Evolutionary conservation across 2,329 filamentous ascomycete genomes (phyloP), one percentile per base, ranked within the genome.

Genomic region (Parafenestella ontariensis): DNA sequence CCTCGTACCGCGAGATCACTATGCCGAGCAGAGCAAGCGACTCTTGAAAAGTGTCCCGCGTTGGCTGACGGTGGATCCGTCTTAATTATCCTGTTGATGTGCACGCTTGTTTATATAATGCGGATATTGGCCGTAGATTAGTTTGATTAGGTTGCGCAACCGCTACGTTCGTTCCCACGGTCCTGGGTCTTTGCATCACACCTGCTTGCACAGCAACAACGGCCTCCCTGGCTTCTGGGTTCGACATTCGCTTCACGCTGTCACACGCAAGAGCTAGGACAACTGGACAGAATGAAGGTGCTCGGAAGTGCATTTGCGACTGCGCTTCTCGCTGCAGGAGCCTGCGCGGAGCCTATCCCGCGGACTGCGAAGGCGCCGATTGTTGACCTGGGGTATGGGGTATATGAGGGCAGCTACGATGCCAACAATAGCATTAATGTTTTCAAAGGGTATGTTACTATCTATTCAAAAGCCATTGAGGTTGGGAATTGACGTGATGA

Each of bases 351-450:
- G 55, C 64, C 66, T 9, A 58, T 69, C 24, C 59, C 61, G 34
- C 52, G 59, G 28, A 62, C 59, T 52, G 56, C 61, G 24, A 60
- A 64, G 47, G 54, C 62, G 34, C 67, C 68, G 18, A 61, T 47
- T 17, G 68, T 74, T 28, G 71, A 74, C 52, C 56, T 74, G 37
- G 71, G 69, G 46, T 74, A 74, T 42, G 61, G 65, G 5, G 53
- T 68, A 28, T 74, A 74, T 41, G 57, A 72, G 29, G 71, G 70
- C 2, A 60, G 49, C 29, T 58, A 63, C 21, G 65, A 72, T 58
- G 50, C 52, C 26, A 52, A 52, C 28, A 68, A 53, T 54, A 61
- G 59, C 17, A 60, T 73, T 44, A 70, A 74, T 46, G 55, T 56
- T 41, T 74, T 74, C 65, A 72, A 74, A 54, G 66, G 71, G 70